Evolutionary conservation across 495 filamentous ascomycete genomes (phyloP).

Genomic region (Clavariopsis aquatica): DNA sequence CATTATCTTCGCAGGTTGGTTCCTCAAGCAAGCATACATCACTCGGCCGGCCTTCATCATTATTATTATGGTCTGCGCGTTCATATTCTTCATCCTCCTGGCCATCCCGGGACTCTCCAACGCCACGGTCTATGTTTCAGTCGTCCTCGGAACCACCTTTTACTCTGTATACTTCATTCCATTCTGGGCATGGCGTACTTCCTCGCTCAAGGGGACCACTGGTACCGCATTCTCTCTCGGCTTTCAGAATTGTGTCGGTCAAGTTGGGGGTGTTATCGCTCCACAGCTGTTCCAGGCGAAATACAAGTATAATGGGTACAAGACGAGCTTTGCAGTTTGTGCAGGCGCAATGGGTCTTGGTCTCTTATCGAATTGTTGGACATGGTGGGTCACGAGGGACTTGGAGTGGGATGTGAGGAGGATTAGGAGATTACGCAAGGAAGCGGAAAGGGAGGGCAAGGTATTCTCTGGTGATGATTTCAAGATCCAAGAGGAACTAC

Average conservation of each 20-base stretch:
- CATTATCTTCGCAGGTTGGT: slow-evolving; percentile 36
- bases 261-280: slow-evolving; percentile 44
- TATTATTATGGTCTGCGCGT: slow-evolving; percentile 19
- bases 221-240: slow-evolving; percentile 45
- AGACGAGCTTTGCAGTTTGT: slow-evolving; percentile 42
- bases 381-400: slow-evolving; percentile 44
- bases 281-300: slow-evolving; percentile 44
- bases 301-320: slow-evolving; percentile 43
- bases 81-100: slow-evolving; percentile 42
- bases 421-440: slow-evolving; percentile 34
- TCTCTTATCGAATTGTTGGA: slow-evolving; percentile 39
- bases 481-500: background rate
- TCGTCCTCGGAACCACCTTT: slow-evolving; percentile 35
- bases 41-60: slow-evolving; percentile 35
- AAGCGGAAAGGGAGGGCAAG: slow-evolving; percentile 18
- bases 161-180: slow-evolving; percentile 41
- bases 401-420: slow-evolving; percentile 43
- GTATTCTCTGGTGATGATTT: background rate
- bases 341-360: slow-evolving; percentile 34
- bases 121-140: slow-evolving; percentile 40
- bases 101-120: slow-evolving; percentile 20
- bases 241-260: slow-evolving; percentile 42
- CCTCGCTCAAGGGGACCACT: slow-evolving; percentile 42
- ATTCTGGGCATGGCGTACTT: slow-evolving; percentile 45
- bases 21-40: slow-evolving; percentile 28